A percentile compares a stretch with the other conserved stretches of the same genome.
phyloP scores from a whole-genome alignment of 1,284 basidiomycete species.

The Fomitopsis palustris region DNA sequence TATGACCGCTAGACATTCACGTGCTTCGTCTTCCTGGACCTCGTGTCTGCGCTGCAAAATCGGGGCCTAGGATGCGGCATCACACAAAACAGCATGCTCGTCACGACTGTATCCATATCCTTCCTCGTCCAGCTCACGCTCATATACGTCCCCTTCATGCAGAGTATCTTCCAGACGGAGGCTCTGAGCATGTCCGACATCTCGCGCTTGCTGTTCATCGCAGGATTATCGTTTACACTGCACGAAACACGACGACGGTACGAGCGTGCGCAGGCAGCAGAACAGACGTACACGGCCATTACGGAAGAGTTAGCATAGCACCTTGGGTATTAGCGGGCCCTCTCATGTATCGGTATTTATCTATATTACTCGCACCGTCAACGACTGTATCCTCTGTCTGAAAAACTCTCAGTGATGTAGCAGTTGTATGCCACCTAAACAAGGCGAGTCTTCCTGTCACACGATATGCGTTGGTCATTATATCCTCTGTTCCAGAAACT shows the following conservation, averaged over 20 bases:
- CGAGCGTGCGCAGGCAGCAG: conserved; percentile 53
- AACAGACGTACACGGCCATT: conserved; percentile 30
- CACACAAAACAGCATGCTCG: conserved; percentile 84
- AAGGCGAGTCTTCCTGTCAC: no score
- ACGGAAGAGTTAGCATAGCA: conserved; percentile 42
- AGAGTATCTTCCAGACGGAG: conserved; percentile 92
- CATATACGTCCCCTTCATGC: conserved; percentile 89
- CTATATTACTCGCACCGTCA: not conserved
- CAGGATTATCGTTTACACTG: conserved; percentile 61
- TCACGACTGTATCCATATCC: conserved; percentile 83
- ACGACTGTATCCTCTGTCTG: not conserved
- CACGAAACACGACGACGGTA: conserved; percentile 83
- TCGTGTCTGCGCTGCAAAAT: conserved; percentile 93
- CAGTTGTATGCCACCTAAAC: no score
- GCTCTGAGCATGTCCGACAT: conserved; percentile 72
- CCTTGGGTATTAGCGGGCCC: not conserved
- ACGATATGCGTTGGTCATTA: no score
- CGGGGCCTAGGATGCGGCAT: conserved; percentile 83
- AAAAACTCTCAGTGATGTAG: no score
- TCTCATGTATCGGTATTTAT: not conserved
- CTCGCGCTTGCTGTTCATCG: conserved; percentile 68
- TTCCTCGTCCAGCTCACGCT: conserved; percentile 81
- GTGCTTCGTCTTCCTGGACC: conserved; percentile 94
- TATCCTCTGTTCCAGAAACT: no score
- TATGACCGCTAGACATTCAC: conserved; percentile 91